Evolutionary conservation across 164 flowering plant species (phyloP).

Genomic region (Vitis rupestris): DNA sequence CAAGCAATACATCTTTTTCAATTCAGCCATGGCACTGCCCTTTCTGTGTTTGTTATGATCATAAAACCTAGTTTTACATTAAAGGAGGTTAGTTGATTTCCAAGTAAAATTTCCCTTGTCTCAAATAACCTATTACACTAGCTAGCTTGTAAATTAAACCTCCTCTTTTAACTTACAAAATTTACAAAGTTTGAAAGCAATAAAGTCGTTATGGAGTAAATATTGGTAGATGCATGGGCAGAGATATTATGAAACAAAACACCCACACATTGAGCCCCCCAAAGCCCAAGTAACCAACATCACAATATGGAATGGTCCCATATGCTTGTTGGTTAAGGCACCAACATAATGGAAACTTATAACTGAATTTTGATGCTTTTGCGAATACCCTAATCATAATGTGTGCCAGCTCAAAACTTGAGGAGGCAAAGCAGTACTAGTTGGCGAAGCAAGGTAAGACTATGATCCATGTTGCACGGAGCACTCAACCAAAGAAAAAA

Average conservation of each 20-base stretch:
- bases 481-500: not conserved
- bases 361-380: not conserved
- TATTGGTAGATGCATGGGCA: too few relatives aligned
- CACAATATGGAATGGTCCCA: slow-evolving; percentile 9
- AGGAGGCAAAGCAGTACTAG: not conserved
- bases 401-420: slow-evolving; percentile 13
- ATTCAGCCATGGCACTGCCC: too few relatives aligned
- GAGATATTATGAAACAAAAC: not conserved
- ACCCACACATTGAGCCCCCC: not conserved
- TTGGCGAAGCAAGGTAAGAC: not conserved
- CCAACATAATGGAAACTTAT: slow-evolving; percentile 16
- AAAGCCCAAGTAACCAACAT: not conserved
- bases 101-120: too few relatives aligned
- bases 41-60: too few relatives aligned
- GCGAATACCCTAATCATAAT: not conserved
- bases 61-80: too few relatives aligned
- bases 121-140: too few relatives aligned
- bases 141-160: too few relatives aligned
- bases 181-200: too few relatives aligned
- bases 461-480: slow-evolving; percentile 6
- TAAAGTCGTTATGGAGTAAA: too few relatives aligned
- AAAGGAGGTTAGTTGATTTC: too few relatives aligned
- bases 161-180: too few relatives aligned
- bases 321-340: slow-evolving; percentile 24
- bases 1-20: too few relatives aligned